These are phyloP conservation scores for Heliosperma pusillum DNA, from an alignment of 148 eudicot genomes.

Conservation along the genomic window DNA sequence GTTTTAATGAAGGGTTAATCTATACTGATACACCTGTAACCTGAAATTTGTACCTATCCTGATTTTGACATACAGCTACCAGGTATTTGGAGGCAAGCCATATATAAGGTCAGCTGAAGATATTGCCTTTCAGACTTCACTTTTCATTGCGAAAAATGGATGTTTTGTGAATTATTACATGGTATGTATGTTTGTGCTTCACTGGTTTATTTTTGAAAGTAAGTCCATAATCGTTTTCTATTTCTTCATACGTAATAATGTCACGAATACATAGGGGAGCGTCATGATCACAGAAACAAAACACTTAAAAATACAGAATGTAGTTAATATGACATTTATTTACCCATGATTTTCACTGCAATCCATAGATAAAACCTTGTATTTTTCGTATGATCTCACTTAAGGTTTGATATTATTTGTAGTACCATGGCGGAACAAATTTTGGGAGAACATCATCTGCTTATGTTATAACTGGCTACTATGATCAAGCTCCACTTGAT, in stretches of 20 bases:
- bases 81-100: constrained; percentile 47
- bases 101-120: constrained; percentile 48
- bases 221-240: too few species aligned
- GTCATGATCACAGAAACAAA: neutral
- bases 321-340: neutral
- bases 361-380: neutral
- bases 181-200: constrained; percentile 24
- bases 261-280: too few species aligned
- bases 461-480: constrained; percentile 48
- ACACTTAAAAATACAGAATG: neutral
- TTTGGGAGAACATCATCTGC: constrained; percentile 52
- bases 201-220: neutral
- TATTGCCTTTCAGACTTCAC: constrained; percentile 52
- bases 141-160: constrained; percentile 51
- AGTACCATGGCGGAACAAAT: constrained; percentile 63
- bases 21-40: neutral
- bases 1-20: neutral
- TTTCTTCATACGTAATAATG: neutral
- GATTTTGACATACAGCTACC: constrained; percentile 32
- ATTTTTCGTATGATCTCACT: neutral
- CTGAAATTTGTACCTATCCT: neutral
- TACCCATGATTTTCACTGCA: neutral
- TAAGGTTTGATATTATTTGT: constrained; percentile 5
- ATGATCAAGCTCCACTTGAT: constrained; percentile 60
- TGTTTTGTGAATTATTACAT: constrained; percentile 57